Percentiles rank a stretch among this genome's conserved stretches.
These are phyloP conservation scores for Fusarium sp. DNA, from an alignment of 2,329 filamentous ascomycete genomes.

Conservation along the genomic window DNA sequence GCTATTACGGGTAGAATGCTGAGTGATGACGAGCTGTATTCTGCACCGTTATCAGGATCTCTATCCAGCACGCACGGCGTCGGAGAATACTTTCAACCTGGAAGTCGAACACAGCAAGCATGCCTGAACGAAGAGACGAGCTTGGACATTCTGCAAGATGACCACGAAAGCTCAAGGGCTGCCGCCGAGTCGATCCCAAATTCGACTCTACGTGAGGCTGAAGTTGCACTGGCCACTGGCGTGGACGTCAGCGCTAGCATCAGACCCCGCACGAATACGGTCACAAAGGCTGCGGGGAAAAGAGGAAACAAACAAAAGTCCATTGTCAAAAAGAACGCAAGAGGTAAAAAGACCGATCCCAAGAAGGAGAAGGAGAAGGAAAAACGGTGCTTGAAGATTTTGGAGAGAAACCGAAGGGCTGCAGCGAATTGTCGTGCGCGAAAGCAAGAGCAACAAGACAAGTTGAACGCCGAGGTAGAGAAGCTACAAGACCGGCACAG, in stretches of 20 bases:
- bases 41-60: not conserved
- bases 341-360: not conserved
- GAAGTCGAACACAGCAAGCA: not conserved
- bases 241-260: not conserved
- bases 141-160: not conserved
- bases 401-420: not conserved
- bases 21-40: not conserved
- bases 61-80: too few species aligned
- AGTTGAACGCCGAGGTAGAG: not conserved
- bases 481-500: not conserved
- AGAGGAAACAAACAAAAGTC: not conserved
- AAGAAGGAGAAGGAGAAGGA: not conserved
- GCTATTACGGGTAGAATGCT: not conserved
- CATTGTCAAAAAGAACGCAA: not conserved
- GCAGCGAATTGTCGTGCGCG: not conserved
- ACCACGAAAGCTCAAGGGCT: not conserved
- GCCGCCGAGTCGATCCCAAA: too few species aligned
- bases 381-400: too few species aligned
- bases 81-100: not conserved
- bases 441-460: not conserved
- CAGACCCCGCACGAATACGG: not conserved
- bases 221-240: not conserved
- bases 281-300: not conserved
- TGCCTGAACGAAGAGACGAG: not conserved
- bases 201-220: not conserved